Evolutionary conservation across 805 yeast species (phyloP).

Genomic region (Debaryomyces tyrocola): DNA sequence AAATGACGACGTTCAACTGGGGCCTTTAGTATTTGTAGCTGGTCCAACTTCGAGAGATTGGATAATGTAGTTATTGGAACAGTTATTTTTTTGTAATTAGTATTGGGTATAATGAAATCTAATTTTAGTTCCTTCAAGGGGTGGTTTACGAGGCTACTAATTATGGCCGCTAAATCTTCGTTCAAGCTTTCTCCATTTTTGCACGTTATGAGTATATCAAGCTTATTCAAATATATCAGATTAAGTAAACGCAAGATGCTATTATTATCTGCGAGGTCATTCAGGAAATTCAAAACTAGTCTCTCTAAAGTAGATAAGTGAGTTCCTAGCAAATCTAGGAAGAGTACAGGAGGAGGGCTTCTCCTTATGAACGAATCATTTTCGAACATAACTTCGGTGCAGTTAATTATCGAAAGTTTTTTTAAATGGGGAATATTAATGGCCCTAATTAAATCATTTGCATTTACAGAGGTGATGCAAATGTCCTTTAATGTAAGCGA

Average conservation of each 20-base stretch:
- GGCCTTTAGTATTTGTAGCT: conserved; percentile 6
- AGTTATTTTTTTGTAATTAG: background rate
- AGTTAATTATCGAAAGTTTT: conserved; percentile 9
- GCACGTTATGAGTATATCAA: conserved; percentile 6
- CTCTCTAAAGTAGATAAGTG: conserved; percentile 4
- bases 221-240: background rate
- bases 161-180: background rate
- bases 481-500: conserved; percentile 10
- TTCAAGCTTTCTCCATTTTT: conserved; percentile 7
- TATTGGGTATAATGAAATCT: conserved; percentile 4
- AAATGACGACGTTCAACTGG: conserved; percentile 10
- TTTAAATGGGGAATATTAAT: conserved; percentile 6
- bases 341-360: conserved; percentile 7
- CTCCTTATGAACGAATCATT: conserved; percentile 6
- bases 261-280: conserved; percentile 13
- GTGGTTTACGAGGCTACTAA: conserved; percentile 4
- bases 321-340: conserved; percentile 8
- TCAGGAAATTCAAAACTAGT: conserved; percentile 8
- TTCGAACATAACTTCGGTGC: conserved; percentile 10
- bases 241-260: background rate
- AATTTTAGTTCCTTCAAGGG: conserved; percentile 6
- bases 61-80: conserved; percentile 1
- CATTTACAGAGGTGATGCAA: conserved; percentile 7
- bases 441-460: conserved; percentile 1
- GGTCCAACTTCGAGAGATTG: conserved; percentile 1